A percentile compares a stretch with the other conserved stretches of the same genome.
phyloP scores from a whole-genome alignment of 768 basidiomycete species.

The Lentinula raphanica region DNA sequence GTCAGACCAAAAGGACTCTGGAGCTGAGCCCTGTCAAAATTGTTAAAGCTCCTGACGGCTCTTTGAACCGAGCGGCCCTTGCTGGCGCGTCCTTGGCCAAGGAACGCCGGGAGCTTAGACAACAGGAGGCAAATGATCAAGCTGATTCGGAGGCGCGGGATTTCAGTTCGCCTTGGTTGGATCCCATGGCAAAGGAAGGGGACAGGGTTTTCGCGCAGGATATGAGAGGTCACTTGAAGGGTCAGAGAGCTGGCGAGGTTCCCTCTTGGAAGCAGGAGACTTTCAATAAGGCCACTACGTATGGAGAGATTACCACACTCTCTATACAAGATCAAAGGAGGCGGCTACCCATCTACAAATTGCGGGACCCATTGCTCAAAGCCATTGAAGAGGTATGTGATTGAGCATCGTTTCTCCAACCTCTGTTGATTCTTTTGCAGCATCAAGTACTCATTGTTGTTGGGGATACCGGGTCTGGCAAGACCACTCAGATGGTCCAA shows the following conservation, averaged over 20 bases:
- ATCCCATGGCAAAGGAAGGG: conserved; percentile 88
- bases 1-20: conserved; percentile 92
- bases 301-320: conserved; percentile 84
- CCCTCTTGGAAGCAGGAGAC: conserved; percentile 90
- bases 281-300: conserved; percentile 94
- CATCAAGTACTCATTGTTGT: conserved; percentile 98
- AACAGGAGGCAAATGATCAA: conserved; percentile 90
- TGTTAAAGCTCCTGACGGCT: conserved; percentile 97
- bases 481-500: conserved; percentile 99
- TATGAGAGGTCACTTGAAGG: conserved; percentile 72
- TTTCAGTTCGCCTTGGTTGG: conserved; percentile 94
- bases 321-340: conserved; percentile 93
- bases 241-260: conserved; percentile 76
- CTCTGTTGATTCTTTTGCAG: conserved; percentile 32
- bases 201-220: conserved; percentile 95
- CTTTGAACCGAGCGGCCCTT: conserved; percentile 90
- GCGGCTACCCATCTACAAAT: conserved; percentile 91
- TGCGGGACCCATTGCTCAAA: conserved; percentile 82
- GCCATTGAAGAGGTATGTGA: conserved; percentile 80
- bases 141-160: conserved; percentile 93
- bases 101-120: conserved; percentile 89
- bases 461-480: conserved; percentile 97
- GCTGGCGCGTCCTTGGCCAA: conserved; percentile 92
- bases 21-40: conserved; percentile 97
- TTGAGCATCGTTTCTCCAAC: conserved; percentile 11